phyloP scores from a whole-genome alignment of 177 flowering plant species.

The Vitis hybrid region DNA sequence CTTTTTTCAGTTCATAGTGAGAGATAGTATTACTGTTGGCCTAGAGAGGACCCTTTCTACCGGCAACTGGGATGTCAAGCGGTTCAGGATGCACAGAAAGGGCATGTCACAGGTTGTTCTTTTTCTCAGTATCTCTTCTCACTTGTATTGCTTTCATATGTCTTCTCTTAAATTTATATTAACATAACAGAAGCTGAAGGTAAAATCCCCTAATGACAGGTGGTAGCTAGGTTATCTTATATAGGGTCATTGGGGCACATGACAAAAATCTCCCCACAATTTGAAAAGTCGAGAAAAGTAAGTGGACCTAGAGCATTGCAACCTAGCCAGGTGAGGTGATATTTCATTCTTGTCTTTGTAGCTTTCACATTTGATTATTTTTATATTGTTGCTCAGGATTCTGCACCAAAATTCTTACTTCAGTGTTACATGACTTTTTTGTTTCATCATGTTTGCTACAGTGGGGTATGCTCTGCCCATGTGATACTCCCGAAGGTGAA shows the following conservation, averaged over 20 bases:
- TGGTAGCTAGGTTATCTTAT: constrained; percentile 75
- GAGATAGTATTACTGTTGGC: constrained; percentile 53
- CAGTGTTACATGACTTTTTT: not conserved
- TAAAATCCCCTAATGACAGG: constrained; percentile 37
- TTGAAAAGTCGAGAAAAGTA: constrained; percentile 96
- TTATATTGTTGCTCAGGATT: not conserved
- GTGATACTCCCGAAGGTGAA: constrained; percentile 99
- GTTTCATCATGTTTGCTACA: constrained; percentile 18
- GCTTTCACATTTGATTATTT: not conserved
- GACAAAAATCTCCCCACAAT: constrained; percentile 87
- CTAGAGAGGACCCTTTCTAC: constrained; percentile 89
- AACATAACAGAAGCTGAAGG: constrained; percentile 1
- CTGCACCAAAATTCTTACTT: constrained; percentile 1
- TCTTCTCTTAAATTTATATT: not conserved
- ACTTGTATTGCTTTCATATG: not conserved
- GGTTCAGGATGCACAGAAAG: constrained; percentile 82
- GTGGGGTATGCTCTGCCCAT: constrained; percentile 99
- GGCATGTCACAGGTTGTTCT: constrained; percentile 84
- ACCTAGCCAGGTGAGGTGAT: constrained; percentile 81
- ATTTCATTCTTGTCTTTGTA: not conserved
- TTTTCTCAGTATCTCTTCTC: constrained; percentile 1
- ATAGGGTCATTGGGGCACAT: constrained; percentile 77
- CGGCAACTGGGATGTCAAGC: constrained; percentile 81
- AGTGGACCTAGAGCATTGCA: constrained; percentile 99
- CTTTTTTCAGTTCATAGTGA: constrained; percentile 32